Evolutionary conservation across 805 yeast genomes (phyloP).

Genomic region (Kuraishia piskuri): DNA sequence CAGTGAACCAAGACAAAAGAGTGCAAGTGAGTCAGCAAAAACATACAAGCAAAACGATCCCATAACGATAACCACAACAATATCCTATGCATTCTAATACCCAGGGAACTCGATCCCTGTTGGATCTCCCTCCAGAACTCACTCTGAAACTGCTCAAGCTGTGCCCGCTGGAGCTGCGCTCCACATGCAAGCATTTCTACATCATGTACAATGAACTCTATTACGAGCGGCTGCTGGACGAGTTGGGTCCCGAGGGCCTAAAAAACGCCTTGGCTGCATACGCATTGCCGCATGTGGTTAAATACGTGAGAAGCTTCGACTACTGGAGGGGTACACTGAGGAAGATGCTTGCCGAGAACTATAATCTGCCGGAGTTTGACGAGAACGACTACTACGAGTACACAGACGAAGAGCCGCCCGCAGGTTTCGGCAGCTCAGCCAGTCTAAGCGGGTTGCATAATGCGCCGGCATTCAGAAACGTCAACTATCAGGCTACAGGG

Average conservation of each 20-base stretch:
- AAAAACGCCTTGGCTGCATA: constrained; percentile 13
- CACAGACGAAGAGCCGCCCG: neutral
- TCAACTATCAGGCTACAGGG: neutral
- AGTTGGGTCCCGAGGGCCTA: constrained; percentile 17
- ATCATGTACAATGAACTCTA: constrained; percentile 40
- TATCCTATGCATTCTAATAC: too few relatives aligned
- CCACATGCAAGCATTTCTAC: constrained; percentile 28
- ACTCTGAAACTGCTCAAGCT: constrained; percentile 13
- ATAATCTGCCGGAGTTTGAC: constrained; percentile 14
- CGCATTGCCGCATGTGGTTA: constrained; percentile 17
- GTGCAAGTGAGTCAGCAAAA: too few relatives aligned
- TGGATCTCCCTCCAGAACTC: constrained; percentile 22
- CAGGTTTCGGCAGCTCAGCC: neutral
- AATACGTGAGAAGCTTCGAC: constrained; percentile 24
- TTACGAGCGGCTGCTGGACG: constrained; percentile 25
- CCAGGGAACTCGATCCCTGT: neutral
- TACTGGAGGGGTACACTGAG: constrained; percentile 23
- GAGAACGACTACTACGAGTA: constrained; percentile 10
- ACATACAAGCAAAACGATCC: too few relatives aligned
- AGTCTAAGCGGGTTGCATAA: too few relatives aligned
- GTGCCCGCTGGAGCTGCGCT: constrained; percentile 20
- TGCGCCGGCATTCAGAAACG: neutral
- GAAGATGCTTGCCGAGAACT: constrained; percentile 14
- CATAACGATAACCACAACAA: too few relatives aligned
- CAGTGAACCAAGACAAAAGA: too few relatives aligned